Percentiles rank a stretch among this genome's conserved stretches.
Conservation (phyloP, 371 early-diverging fungal genomes). For the Circinella minor region DNA sequence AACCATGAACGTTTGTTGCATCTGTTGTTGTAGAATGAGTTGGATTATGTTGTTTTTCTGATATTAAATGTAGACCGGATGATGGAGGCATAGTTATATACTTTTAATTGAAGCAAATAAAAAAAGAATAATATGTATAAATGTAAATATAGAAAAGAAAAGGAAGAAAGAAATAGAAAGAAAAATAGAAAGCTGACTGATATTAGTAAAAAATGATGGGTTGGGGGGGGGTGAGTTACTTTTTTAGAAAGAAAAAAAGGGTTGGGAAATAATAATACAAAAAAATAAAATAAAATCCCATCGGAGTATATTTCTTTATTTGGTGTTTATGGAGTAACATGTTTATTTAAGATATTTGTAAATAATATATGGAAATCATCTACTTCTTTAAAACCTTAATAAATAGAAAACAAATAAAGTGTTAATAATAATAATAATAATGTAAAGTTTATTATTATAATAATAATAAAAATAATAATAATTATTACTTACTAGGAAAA, state of each 20-base stretch:
- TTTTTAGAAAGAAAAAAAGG: too few relatives aligned
- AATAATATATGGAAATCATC: background rate
- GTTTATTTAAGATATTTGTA: background rate
- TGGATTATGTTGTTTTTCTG: background rate
- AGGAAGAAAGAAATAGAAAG: background rate
- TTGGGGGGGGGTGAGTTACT: too few relatives aligned
- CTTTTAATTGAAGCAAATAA: too few relatives aligned
- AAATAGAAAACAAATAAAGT: background rate
- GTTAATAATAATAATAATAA: background rate
- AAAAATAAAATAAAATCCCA: too few relatives aligned
- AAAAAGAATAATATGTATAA: too few relatives aligned
- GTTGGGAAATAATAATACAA: too few relatives aligned
- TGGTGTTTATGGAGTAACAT: background rate
- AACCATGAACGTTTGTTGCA: conserved; percentile 25
- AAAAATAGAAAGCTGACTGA: background rate
- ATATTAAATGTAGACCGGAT: background rate
- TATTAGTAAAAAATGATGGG: too few relatives aligned
- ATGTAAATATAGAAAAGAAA: background rate
- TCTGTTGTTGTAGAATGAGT: background rate
- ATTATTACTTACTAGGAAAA: conserved; percentile 45
- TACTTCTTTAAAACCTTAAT: conserved; percentile 1
- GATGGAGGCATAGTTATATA: conserved; percentile 1
- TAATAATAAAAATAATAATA: background rate
- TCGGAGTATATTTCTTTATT: background rate
- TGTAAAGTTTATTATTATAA: background rate